These are phyloP conservation scores for Echria macrotheca DNA, from an alignment of 495 filamentous ascomycete species.

Conservation along the genomic window DNA sequence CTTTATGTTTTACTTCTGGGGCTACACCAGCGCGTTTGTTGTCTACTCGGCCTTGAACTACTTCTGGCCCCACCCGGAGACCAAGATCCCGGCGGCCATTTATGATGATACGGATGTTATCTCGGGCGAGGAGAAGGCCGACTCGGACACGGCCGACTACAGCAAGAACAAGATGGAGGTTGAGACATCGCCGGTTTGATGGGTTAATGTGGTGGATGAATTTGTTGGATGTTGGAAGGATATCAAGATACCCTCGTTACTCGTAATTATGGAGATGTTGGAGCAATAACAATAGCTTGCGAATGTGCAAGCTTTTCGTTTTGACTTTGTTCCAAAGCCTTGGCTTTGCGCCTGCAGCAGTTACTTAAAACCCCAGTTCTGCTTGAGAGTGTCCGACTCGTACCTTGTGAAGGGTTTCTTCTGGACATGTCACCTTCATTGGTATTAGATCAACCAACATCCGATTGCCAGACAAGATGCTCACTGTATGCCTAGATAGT, in stretches of 20 bases:
- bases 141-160: slow-evolving; percentile 19
- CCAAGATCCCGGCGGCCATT: slow-evolving; percentile 24
- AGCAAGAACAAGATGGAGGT: slow-evolving; percentile 14
- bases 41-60: slow-evolving; percentile 26
- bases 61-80: slow-evolving; percentile 33
- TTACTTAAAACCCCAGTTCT: too few relatives aligned
- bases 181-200: slow-evolving; percentile 14
- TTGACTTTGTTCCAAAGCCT: too few relatives aligned
- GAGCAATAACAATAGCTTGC: too few relatives aligned
- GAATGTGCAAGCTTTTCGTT: too few relatives aligned
- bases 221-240: neutral
- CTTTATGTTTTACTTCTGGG: slow-evolving; percentile 37
- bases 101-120: slow-evolving; percentile 23
- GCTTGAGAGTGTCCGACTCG: too few relatives aligned
- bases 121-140: slow-evolving; percentile 16
- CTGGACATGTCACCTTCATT: too few relatives aligned
- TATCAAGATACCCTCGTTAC: neutral
- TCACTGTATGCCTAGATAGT: too few relatives aligned
- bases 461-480: too few relatives aligned
- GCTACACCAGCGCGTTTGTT: slow-evolving; percentile 34
- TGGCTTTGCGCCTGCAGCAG: too few relatives aligned
- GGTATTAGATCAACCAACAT: too few relatives aligned
- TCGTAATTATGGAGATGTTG: too few relatives aligned
- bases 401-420: too few relatives aligned
- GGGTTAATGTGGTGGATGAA: neutral